Percentiles rank a stretch among this genome's conserved stretches.
Evolutionary conservation across 2,329 filamentous ascomycete genomes (phyloP).

Genomic region (Scytalidium lignicola): DNA sequence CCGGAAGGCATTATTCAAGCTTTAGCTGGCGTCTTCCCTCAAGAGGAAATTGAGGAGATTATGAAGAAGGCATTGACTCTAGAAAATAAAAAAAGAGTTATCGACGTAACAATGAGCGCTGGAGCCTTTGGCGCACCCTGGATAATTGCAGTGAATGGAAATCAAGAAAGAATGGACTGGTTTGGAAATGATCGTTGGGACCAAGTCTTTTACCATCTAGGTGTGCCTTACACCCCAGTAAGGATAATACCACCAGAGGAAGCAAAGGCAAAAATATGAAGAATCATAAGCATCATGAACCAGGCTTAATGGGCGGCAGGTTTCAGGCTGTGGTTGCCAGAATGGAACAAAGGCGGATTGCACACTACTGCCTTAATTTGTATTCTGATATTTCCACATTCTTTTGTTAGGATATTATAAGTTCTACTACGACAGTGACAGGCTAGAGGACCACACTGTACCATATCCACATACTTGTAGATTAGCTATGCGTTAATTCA

Average conservation of each 20-base stretch:
- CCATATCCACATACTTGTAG: too few relatives aligned
- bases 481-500: too few relatives aligned
- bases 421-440: too few relatives aligned
- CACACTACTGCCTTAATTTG: too few relatives aligned
- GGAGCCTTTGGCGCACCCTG: slow-evolving; percentile 17
- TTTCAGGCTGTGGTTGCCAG: too few relatives aligned
- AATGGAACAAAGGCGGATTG: too few relatives aligned
- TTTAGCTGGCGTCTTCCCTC: slow-evolving; percentile 8
- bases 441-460: too few relatives aligned
- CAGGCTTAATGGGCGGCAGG: too few relatives aligned
- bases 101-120: slow-evolving; percentile 10
- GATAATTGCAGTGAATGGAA: slow-evolving; percentile 12
- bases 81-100: slow-evolving; percentile 15
- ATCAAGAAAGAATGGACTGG: slow-evolving; percentile 11
- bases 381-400: too few relatives aligned
- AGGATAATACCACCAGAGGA: slow-evolving; percentile 4
- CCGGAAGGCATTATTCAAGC: slow-evolving; percentile 10
- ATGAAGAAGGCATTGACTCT: slow-evolving; percentile 10
- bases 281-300: too few relatives aligned
- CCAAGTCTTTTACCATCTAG: slow-evolving; percentile 14
- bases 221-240: slow-evolving; percentile 14
- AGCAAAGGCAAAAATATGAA: neutral
- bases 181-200: slow-evolving; percentile 20
- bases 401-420: too few relatives aligned
- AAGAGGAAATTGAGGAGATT: slow-evolving; percentile 9